A percentile compares a stretch with the other conserved stretches of the same genome.
These are phyloP conservation scores for Penicillium sp. DNA, from an alignment of 2,329 filamentous ascomycete genomes.

Conservation along the genomic window DNA sequence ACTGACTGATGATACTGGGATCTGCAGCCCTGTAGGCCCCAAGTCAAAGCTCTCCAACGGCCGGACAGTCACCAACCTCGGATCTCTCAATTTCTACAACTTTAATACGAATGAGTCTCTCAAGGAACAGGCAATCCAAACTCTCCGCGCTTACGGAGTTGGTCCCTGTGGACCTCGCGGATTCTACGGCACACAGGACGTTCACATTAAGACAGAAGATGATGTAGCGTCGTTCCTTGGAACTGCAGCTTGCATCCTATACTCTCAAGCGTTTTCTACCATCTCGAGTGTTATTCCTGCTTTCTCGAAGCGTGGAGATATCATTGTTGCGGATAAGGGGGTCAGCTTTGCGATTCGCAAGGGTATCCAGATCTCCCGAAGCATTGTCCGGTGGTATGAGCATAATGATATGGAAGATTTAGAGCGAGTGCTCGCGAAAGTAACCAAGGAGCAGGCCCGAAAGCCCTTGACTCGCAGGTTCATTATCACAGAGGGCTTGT, in stretches of 20 bases:
- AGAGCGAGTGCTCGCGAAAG: conserved; percentile 77
- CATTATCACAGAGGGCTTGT: conserved; percentile 92
- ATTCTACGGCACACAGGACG: conserved; percentile 97
- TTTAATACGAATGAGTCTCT: conserved; percentile 89
- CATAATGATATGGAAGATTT: conserved; percentile 96
- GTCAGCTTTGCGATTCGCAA: conserved; percentile 94
- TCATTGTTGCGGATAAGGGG: conserved; percentile 91
- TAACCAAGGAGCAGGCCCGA: conserved; percentile 82
- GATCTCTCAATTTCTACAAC: conserved; percentile 97
- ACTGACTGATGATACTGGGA: conserved; percentile 13
- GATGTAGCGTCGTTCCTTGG: conserved; percentile 90
- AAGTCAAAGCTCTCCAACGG: conserved; percentile 87
- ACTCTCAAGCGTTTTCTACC: conserved; percentile 93
- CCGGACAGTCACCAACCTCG: conserved; percentile 87
- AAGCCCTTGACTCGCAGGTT: conserved; percentile 90
- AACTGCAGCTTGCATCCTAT: conserved; percentile 85
- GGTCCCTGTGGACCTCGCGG: conserved; percentile 95
- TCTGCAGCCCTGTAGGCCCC: conserved; percentile 74
- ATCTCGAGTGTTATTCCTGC: conserved; percentile 96
- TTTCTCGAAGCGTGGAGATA: conserved; percentile 94
- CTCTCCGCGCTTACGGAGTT: conserved; percentile 90
- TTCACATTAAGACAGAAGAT: conserved; percentile 94
- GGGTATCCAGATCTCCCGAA: conserved; percentile 88
- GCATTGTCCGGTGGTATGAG: conserved; percentile 88
- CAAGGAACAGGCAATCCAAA: conserved; percentile 92